These are phyloP conservation scores for Solanum boliviense DNA, from an alignment of 257 asterid species.

Conservation along the genomic window DNA sequence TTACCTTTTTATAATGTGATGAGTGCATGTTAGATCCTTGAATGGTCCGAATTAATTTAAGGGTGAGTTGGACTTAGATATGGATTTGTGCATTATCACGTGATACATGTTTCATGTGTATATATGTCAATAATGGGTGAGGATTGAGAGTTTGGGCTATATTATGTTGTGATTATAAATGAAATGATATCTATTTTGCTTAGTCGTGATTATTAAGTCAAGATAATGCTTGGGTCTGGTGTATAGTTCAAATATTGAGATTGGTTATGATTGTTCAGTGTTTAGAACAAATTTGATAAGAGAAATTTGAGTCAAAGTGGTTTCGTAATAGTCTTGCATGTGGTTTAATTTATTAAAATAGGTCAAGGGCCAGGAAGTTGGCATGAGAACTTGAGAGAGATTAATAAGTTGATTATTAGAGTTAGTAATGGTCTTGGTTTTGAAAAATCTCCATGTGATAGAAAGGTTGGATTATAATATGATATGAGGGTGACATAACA, in stretches of 20 bases:
- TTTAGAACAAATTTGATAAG: no score
- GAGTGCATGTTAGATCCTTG: no score
- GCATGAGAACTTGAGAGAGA: neutral
- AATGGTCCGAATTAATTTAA: no score
- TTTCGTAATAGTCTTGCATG: neutral
- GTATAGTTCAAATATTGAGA: neutral
- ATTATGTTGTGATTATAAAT: neutral
- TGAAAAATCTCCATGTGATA: no score
- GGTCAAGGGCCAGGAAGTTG: neutral
- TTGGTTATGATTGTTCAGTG: neutral
- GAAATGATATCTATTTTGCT: neutral
- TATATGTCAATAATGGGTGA: neutral
- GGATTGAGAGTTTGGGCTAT: neutral
- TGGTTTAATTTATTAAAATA: no score
- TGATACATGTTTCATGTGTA: neutral
- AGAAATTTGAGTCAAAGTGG: no score
- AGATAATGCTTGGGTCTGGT: neutral
- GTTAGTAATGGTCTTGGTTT: neutral
- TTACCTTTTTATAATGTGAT: no score
- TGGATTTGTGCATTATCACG: neutral
- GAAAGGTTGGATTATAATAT: neutral
- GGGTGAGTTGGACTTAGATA: neutral
- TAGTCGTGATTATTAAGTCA: no score
- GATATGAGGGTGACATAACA: neutral
- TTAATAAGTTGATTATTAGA: neutral